Base-by-base conservation (phyloP, 2,329 filamentous ascomycete species). In the Colletotrichum cereale region DNA sequence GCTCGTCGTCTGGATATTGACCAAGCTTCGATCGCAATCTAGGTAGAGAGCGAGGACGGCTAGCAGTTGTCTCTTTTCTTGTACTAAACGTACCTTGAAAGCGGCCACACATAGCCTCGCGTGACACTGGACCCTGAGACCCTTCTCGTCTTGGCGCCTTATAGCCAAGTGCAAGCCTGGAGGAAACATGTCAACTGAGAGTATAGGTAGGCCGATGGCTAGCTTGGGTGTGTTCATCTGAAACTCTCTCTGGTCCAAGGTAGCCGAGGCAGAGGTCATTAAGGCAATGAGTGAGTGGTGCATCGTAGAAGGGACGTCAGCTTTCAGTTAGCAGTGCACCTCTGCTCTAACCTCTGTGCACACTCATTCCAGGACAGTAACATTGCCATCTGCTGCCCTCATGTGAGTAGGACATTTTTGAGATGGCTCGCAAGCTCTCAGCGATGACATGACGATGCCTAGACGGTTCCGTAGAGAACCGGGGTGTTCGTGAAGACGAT, bases 61-160 rank as follows among this genome's bases (percentile, higher is more conserved):
- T 7, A 12, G 36, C 18, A 36, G 42, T 44, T 34, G 21, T 18
- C 21, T 38, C 8, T 7, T 50, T 38, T 50, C 42, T 26, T 38
- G 10, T 36, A n/a, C 24, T 18, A 21, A 47, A 29, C 47, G 16
- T 40, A 21, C 31, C 34, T 56, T 62, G 55, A 55, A 10, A 29
- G 63, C 56, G 16, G 34, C 18, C 21, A 36, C 12, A 38, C 50
- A 24, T 36, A 7, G 53, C 53, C 53, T 67, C 44, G 68, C 34
- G 57, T 62, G 68, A 58, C n/a, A 62, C 21, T 62, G 64, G 42
- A 71, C 57, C 64, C 68, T 67, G 52, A 44, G 61, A 40, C 24
- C 47, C 48, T 31, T 29, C 24, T 38, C 31, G n/a, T 3, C 34
- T 62, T 52, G 40, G 48, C 63, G 36, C 40, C 47, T 44, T 62